Evolutionary conservation across 805 yeast species (phyloP).

Genomic region (Lipomyces orientalis): DNA sequence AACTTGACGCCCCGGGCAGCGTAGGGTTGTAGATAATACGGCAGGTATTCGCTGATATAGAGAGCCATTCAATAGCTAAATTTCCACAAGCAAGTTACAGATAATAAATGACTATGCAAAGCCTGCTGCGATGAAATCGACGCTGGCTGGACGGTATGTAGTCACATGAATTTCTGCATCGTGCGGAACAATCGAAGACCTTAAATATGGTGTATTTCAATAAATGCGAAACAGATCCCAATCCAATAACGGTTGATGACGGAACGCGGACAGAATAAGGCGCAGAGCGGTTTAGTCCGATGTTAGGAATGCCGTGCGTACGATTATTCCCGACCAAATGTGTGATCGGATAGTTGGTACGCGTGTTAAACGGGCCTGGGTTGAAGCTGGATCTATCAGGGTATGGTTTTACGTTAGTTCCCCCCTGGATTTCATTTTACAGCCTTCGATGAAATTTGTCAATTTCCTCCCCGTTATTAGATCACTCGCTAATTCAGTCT

Average conservation of each 20-base stretch:
- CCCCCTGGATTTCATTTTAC: no score
- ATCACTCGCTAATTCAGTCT: neutral
- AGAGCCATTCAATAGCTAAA: neutral
- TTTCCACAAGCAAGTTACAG: neutral
- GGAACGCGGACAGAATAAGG: no score
- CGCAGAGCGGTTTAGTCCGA: no score
- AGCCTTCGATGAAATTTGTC: neutral
- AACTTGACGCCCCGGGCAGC: neutral
- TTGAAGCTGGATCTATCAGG: no score
- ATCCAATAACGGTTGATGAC: no score
- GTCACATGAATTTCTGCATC: neutral
- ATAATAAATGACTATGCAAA: neutral
- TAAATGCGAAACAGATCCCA: no score
- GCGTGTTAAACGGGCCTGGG: no score
- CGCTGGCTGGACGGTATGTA: neutral
- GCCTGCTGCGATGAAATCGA: neutral
- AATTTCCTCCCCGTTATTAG: neutral
- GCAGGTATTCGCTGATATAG: neutral
- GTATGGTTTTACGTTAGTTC: no score
- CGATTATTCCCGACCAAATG: no score
- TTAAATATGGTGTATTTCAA: neutral
- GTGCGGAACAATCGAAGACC: neutral
- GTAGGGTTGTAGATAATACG: neutral
- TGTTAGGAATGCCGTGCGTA: no score
- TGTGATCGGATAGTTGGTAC: no score